Percentiles rank a stretch among this genome's conserved stretches.
Conservation (phyloP, 192 early-diverging fungal genomes). For the Obelidium mucronatum region DNA sequence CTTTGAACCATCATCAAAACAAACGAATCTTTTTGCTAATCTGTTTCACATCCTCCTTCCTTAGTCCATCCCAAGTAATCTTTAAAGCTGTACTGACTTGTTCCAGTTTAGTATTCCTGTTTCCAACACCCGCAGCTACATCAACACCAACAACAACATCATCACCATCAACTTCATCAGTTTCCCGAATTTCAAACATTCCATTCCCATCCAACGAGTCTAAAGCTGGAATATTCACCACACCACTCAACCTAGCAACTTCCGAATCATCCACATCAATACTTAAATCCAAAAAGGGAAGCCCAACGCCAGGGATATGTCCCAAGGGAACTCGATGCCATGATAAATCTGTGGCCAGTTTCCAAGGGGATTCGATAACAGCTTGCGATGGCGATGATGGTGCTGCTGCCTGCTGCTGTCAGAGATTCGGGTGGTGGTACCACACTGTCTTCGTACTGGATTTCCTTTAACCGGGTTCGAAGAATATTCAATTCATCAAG, state of each 20-base stretch:
- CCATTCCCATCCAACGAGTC: background rate
- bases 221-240: background rate
- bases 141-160: background rate
- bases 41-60: background rate
- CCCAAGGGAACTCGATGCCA: slow-evolving; percentile 28
- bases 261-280: slow-evolving; percentile 14
- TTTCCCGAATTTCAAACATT: background rate
- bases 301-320: slow-evolving; percentile 26
- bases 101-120: too few species aligned
- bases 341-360: background rate
- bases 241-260: background rate
- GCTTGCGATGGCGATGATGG: background rate
- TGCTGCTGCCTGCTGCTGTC: too few species aligned
- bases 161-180: background rate
- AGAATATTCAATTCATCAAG: background rate
- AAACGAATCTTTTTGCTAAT: slow-evolving; percentile 19
- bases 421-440: background rate
- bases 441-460: background rate
- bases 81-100: background rate
- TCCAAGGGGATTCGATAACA: slow-evolving; percentile 6
- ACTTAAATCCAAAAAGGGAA: slow-evolving; percentile 17
- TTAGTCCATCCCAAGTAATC: background rate
- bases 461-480: background rate
- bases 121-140: too few species aligned
- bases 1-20: background rate